Percentiles rank a stretch among this genome's conserved stretches.
phyloP scores from a whole-genome alignment of 2,329 filamentous ascomycete species.

The Shiraia bambusicola region DNA sequence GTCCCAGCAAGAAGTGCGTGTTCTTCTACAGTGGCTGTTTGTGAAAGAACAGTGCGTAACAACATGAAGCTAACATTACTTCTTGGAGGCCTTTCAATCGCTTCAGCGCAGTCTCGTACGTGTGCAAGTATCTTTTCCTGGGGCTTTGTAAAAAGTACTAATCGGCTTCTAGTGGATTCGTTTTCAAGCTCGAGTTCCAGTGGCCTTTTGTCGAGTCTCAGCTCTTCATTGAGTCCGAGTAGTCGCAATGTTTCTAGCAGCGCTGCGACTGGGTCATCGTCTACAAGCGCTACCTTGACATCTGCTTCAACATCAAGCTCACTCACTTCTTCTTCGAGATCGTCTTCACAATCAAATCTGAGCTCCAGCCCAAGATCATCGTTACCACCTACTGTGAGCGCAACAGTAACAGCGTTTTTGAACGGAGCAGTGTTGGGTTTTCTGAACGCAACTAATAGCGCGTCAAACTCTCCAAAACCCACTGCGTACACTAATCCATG shows the following conservation, averaged over 20 bases:
- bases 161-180: not conserved
- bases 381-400: no score
- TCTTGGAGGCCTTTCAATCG: not conserved
- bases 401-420: no score
- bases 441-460: conserved; percentile 4
- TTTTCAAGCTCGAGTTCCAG: not conserved
- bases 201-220: not conserved
- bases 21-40: not conserved
- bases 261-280: not conserved
- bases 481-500: conserved; percentile 16
- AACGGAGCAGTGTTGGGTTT: not conserved
- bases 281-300: no score
- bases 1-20: not conserved
- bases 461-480: conserved; percentile 2
- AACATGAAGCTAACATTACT: not conserved
- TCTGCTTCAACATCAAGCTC: no score
- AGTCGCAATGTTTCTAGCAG: conserved; percentile 1
- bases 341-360: no score
- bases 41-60: not conserved
- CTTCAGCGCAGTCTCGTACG: not conserved
- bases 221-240: conserved; percentile 6
- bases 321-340: no score
- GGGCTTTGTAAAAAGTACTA: not conserved
- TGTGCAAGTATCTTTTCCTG: not conserved
- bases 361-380: no score